Evolutionary conservation across 768 basidiomycete genomes (phyloP), one percentile per base, ranked within the genome.

Genomic region (Boletus sp.): DNA sequence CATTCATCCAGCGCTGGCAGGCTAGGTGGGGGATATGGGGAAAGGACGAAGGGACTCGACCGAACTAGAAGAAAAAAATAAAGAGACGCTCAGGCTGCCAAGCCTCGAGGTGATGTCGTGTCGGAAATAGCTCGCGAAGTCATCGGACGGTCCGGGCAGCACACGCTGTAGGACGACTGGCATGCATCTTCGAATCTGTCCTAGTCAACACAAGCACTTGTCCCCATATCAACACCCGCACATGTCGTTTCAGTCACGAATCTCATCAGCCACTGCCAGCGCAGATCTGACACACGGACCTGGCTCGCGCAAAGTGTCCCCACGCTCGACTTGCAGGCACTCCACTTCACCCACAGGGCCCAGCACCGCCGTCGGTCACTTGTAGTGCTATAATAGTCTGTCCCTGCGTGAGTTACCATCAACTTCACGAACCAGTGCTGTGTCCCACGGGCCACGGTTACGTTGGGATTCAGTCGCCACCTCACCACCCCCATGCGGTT

Each of bases 1-100:
- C 70, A 70, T 70, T 59, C 69, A 72, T 69, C 60, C 66, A 80
- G 58, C 44, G 56, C 52, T 51, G 50, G 51, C 29, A 43, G 21
- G 44, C 50, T 47, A 48, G 7, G 56, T 45, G 53, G 46, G 38
- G 44, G 51, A 50, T 25, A 17, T 5, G 27, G 35, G 41, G 55
- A 29, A 29, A 47, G 60, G 57, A 54, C 47, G 48, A 46, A 50
- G 41, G 30, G 27, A 21, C 23, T 2, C 23, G 29, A 30, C 35
- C 35, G 34, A 47, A 37, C 17, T 39, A 29, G 43, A 47, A 48
- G 43, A 50, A 54, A 44, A 52, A 53, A 52, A 53, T 23, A 47
- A 53, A 62, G 50, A 63, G 56, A 53, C 68, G 61, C 65, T 51
- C 52, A 25, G 49, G 56, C 35, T 21, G 60, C 48, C 52, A 54